phyloP scores from a whole-genome alignment of 2,329 filamentous ascomycete species.

The Aspergillus sp. region DNA sequence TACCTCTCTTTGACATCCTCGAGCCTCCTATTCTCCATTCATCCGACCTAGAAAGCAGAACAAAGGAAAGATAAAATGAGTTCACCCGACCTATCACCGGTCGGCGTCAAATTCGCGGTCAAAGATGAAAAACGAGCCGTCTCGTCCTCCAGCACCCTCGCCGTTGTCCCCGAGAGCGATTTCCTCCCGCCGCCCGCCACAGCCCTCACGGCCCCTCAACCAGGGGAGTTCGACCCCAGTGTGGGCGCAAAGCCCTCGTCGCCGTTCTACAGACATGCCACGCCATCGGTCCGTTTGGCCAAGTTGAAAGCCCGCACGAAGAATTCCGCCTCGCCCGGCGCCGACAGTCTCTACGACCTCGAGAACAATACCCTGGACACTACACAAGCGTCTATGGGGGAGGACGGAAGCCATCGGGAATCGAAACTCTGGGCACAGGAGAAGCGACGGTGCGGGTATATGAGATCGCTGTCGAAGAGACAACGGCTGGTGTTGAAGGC shows the following conservation, averaged over 20 bases:
- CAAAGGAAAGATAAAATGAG: background rate
- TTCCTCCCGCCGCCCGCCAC: background rate
- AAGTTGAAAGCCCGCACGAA: conserved; percentile 27
- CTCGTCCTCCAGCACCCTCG: background rate
- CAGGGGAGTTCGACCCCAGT: conserved; percentile 38
- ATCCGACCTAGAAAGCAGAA: background rate
- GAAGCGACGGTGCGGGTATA: conserved; percentile 33
- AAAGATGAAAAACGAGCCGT: background rate
- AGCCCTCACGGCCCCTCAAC: background rate
- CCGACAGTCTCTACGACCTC: conserved; percentile 28
- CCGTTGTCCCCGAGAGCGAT: conserved; percentile 4
- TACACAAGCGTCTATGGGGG: conserved; percentile 9
- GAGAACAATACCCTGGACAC: conserved; percentile 24
- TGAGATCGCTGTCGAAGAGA: conserved; percentile 33
- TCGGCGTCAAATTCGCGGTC: background rate
- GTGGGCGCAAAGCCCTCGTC: conserved; percentile 42
- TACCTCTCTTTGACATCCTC: background rate
- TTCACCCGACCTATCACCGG: background rate
- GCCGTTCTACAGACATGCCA: conserved; percentile 46
- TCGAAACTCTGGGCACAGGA: conserved; percentile 37
- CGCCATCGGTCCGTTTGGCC: conserved; percentile 27
- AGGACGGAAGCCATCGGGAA: conserved; percentile 17
- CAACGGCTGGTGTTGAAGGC: conserved; percentile 42
- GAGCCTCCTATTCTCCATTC: background rate
- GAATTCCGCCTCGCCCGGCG: conserved; percentile 6